Base-by-base conservation (phyloP, 495 filamentous ascomycete genomes). In the Penicillium alfredii region DNA sequence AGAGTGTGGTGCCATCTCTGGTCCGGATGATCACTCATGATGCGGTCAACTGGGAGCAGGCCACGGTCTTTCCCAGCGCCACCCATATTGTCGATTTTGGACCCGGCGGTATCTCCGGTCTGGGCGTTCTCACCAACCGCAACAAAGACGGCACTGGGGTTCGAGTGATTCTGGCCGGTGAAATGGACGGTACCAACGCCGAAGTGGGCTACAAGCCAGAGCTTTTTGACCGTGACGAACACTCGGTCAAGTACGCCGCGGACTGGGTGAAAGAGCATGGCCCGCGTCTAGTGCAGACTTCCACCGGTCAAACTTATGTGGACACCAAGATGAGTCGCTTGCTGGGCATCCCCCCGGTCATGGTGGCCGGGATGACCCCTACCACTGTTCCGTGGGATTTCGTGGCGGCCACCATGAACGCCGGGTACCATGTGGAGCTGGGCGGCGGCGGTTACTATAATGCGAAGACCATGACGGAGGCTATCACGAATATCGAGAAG, bases 61-160 rank as follows among this genome's bases (percentile, higher is more conserved):
- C 92, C 12, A 96, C 90, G 8, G 72, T 81, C 22, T 95, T 96
- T 69, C 80, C 86, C 3, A 67, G 72, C 3, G 92, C 92, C 8
- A 94, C 92, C 2, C 92, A 98, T 58, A 84, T 97, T 31, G 61
- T 97, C 42, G 92, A 97, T 63, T 97, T 98, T 45, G 92, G 92
- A 14, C 92, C 92, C 8, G 92, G 92, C 46, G 92, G 92, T 20
- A 90, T 94, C 47, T 96, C 92, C 20, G 92, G 92, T 22, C 81
- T 98, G 30, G 92, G 92, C 40, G 85, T 94, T n/a, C 69, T 98
- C 30, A 98, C 90, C 13, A 94, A 94, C 71, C 83, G 89, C 20
- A 98, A 93, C 73, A 98, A 96, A 68, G 90, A 98, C 49, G 92
- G 92, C 40, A 96, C 88, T 29, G 92, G 92, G 47, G 90, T 97